A percentile compares a stretch with the other conserved stretches of the same genome.
phyloP scores from a whole-genome alignment of 1,284 basidiomycete species.

The Dichomitus squalens region DNA sequence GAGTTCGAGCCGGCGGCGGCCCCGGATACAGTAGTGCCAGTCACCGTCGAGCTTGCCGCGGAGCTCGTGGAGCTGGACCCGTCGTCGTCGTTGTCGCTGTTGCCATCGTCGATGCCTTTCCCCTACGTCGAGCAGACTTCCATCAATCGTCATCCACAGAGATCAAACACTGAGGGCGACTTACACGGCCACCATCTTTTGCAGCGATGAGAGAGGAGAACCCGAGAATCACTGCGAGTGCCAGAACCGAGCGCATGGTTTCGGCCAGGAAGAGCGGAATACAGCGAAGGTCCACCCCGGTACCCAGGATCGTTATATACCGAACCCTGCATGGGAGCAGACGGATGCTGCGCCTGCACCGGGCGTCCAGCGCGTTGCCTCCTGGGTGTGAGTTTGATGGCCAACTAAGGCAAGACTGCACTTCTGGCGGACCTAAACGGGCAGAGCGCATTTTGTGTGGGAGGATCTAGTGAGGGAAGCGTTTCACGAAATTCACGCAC shows the following conservation, averaged over 20 bases:
- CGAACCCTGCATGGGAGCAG: conserved; percentile 18
- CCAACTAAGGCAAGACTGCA: conserved; percentile 4
- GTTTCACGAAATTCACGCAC: conserved; percentile 14
- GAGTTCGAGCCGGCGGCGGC: conserved; percentile 8
- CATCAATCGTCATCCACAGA: background rate
- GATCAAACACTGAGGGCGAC: conserved; percentile 4
- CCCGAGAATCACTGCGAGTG: conserved; percentile 13
- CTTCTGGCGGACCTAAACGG: conserved; percentile 6
- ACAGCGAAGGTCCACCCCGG: conserved; percentile 1
- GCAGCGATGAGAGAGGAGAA: conserved; percentile 17
- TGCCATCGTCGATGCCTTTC: conserved; percentile 5
- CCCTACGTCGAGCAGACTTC: background rate
- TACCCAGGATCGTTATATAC: conserved; percentile 25
- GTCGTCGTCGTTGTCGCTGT: background rate
- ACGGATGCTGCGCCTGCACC: conserved; percentile 21
- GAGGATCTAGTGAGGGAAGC: conserved; percentile 6
- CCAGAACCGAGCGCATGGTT: conserved; percentile 18
- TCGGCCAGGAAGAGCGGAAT: conserved; percentile 13
- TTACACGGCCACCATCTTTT: conserved; percentile 16
- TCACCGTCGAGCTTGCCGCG: conserved; percentile 2
- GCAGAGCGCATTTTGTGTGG: conserved; percentile 8
- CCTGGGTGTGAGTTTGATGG: conserved; percentile 14
- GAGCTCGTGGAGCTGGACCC: background rate
- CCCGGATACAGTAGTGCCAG: conserved; percentile 1
- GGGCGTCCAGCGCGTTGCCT: conserved; percentile 12